These are phyloP conservation scores for Artemisia argyi DNA, from an alignment of 129 eudicot species.

Conservation along the genomic window DNA sequence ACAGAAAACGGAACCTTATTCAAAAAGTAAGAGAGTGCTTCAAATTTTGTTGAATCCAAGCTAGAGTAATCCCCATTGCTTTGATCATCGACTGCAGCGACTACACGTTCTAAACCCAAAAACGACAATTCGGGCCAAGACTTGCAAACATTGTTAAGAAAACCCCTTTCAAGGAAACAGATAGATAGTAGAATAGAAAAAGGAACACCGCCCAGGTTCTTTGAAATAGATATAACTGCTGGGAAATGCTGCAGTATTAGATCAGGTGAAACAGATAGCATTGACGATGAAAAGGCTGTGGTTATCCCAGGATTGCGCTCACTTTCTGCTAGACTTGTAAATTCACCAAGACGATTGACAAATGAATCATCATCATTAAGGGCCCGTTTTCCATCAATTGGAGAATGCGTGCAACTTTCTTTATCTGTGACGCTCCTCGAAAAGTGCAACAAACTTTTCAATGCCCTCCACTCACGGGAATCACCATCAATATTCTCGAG, in stretches of 20 bases:
- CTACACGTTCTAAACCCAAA: constrained; percentile 39
- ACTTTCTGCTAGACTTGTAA: constrained; percentile 32
- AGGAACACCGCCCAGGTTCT: constrained; percentile 54
- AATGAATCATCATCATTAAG: constrained; percentile 46
- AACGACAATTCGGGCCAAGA: constrained; percentile 66
- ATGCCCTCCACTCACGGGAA: constrained; percentile 88
- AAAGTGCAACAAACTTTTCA: constrained; percentile 53
- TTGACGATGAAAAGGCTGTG: constrained; percentile 54
- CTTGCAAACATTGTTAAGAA: constrained; percentile 39
- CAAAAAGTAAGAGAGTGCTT: constrained; percentile 52
- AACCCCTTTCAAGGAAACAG: constrained; percentile 57
- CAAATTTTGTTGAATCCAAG: constrained; percentile 34
- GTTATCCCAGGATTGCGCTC: constrained; percentile 48
- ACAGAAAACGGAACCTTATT: constrained; percentile 64
- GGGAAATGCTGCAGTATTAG: constrained; percentile 61
- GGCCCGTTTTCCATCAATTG: constrained; percentile 24
- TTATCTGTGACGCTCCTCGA: constrained; percentile 44
- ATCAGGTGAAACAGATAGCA: constrained; percentile 55
- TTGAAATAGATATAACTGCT: constrained; percentile 55
- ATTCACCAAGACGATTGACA: constrained; percentile 42
- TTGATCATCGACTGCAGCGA: too few relatives aligned
- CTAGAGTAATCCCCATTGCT: constrained; percentile 12
- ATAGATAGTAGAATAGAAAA: constrained; percentile 46
- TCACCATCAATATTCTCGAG: constrained; percentile 40
- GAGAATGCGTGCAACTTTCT: constrained; percentile 30